Evolutionary conservation across 192 early-diverging fungal genomes (phyloP).

Genomic region (Backusella morwellensis): DNA sequence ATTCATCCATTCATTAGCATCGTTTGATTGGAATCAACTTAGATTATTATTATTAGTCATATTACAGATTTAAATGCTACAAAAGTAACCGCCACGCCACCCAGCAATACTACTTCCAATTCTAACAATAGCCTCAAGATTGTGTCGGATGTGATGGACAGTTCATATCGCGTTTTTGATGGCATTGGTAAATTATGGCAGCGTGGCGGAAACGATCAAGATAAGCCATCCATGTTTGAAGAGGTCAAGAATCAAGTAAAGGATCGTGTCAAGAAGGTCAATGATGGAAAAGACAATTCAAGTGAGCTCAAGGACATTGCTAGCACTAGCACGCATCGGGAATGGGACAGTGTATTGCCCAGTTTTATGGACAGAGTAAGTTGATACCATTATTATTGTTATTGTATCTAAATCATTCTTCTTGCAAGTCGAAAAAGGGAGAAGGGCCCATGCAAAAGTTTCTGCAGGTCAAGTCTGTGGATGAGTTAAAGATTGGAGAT

Average conservation of each 20-base stretch:
- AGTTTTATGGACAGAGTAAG: conserved; percentile 25
- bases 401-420: neutral
- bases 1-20: too few relatives aligned
- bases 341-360: neutral
- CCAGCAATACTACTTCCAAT: conserved; percentile 25
- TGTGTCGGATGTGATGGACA: conserved; percentile 50
- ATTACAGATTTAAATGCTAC: conserved; percentile 18
- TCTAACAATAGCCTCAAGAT: conserved; percentile 32
- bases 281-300: neutral
- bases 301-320: conserved; percentile 26
- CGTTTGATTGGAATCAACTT: too few relatives aligned
- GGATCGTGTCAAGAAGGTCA: neutral
- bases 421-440: neutral
- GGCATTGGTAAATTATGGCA: conserved; percentile 42
- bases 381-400: neutral
- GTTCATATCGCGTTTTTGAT: conserved; percentile 45
- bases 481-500: conserved; percentile 31
- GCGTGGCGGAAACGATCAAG: neutral
- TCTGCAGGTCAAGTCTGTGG: conserved; percentile 25
- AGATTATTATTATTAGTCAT: neutral
- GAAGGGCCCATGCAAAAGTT: conserved; percentile 29
- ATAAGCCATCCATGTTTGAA: neutral
- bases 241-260: neutral
- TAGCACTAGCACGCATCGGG: neutral
- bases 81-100: neutral